phyloP scores from a whole-genome alignment of 345 rosid species.

The Balakata baccata region DNA sequence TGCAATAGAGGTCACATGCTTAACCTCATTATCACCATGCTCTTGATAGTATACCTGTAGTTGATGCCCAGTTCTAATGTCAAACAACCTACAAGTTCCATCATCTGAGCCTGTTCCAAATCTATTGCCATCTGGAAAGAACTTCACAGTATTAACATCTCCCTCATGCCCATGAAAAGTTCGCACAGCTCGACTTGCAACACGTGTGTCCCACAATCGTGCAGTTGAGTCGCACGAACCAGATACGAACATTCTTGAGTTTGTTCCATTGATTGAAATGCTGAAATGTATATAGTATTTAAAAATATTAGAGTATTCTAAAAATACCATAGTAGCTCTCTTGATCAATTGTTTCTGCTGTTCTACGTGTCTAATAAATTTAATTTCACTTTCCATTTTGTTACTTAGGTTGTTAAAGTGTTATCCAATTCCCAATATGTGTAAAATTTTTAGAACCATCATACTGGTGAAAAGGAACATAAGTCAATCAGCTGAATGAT shows the following conservation, averaged over 20 bases:
- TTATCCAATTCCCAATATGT: background rate
- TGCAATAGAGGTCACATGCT: conserved; percentile 72
- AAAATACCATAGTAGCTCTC: conserved; percentile 6
- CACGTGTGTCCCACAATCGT: conserved; percentile 93
- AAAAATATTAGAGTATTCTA: background rate
- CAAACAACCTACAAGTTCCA: conserved; percentile 94
- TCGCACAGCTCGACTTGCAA: conserved; percentile 88
- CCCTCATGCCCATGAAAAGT: conserved; percentile 92
- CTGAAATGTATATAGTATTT: conserved; percentile 35
- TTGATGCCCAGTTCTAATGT: conserved; percentile 89
- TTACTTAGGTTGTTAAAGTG: background rate
- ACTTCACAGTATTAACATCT: conserved; percentile 85
- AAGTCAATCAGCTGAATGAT: conserved; percentile 2
- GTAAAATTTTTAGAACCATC: background rate
- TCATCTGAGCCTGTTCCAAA: conserved; percentile 96
- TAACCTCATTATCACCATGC: conserved; percentile 45
- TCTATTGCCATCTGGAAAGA: conserved; percentile 92
- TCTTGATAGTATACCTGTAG: conserved; percentile 72
- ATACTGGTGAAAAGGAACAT: background rate
- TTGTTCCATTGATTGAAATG: conserved; percentile 67
- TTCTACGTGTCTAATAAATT: background rate
- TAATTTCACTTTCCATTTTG: background rate
- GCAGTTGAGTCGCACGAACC: conserved; percentile 94
- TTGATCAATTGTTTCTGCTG: background rate
- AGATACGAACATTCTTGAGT: conserved; percentile 78